Evolutionary conservation across 75 land plant species (phyloP), one percentile per base, ranked within the genome.

Genomic region (Pinus albicaulis): DNA sequence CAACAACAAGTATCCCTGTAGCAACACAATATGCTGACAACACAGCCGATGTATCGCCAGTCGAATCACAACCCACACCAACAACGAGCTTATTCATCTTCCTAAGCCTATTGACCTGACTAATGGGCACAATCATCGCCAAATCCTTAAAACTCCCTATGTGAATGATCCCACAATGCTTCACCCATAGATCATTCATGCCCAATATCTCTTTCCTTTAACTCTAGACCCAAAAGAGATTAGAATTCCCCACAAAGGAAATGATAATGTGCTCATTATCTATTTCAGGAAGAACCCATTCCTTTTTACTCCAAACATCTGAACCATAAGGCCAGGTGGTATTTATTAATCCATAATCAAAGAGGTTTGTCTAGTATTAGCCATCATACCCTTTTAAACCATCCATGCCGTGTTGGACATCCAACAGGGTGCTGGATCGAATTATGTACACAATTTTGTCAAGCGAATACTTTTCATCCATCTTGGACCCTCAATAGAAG

Each of bases 11-110:
- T 38, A 94, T 89, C 3, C 90, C 89, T 0, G 94, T 95, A 16
- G 92, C 80, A 4, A 92, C 97, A 58, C 97, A 94, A 73, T 94
- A 94, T 14, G 97, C 97, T 3, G 94, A 94, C 97, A 3, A 95
- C 92, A 16, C 92, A 38, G 5, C 5, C 6, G 5, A 5, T 4
- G 41, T 38, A 38, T 38, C 41, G 6, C 5, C 41, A 38, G 6
- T 38, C 41, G 6, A 94, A 11, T 94, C 94, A 63, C 97, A 94
- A 2, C 97, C 97, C 12, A 94, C 97, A 0, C 97, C 97, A 38
- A 38, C 41, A 38, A 38, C 5, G 41, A 0, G 41, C 5, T 38
- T 38, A 53, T 74, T 73, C 84, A 92, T n/a, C 61, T 89, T 87
- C 59, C 87, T 55, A 20, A 94, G 75, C 57, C 95, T 75, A 44